phyloP scores from a whole-genome alignment of 2,329 filamentous ascomycete species.

The Harringtonia lauricola region DNA sequence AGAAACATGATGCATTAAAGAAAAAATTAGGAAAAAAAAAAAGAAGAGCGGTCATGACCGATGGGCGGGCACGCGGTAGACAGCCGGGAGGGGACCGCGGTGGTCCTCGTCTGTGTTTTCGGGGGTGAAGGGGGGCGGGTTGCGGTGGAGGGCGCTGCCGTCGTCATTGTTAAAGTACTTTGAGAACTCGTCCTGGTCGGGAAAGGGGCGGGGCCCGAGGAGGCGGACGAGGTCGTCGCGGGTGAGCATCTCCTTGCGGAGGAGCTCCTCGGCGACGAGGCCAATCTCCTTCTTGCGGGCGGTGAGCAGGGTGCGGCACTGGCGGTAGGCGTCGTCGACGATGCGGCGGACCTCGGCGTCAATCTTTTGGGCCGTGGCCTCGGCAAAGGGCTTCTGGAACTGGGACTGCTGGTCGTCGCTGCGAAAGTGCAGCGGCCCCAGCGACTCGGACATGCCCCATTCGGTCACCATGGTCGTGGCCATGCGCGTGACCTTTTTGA shows the following conservation, averaged over 20 bases:
- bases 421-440: slow-evolving; percentile 87
- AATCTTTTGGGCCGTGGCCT: slow-evolving; percentile 85
- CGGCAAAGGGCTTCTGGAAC: slow-evolving; percentile 89
- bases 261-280: slow-evolving; percentile 82
- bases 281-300: slow-evolving; percentile 85
- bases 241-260: slow-evolving; percentile 82
- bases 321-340: slow-evolving; percentile 82
- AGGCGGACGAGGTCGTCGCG: slow-evolving; percentile 88
- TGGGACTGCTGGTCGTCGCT: slow-evolving; percentile 57
- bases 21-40: background rate
- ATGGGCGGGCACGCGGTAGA: background rate
- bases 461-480: slow-evolving; percentile 98
- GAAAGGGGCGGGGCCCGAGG: slow-evolving; percentile 73
- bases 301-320: slow-evolving; percentile 72
- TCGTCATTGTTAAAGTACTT: slow-evolving; percentile 76
- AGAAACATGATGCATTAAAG: background rate
- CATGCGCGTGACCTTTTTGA: slow-evolving; percentile 96
- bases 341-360: slow-evolving; percentile 86
- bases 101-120: slow-evolving; percentile 16
- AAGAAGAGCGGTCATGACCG: background rate
- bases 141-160: slow-evolving; percentile 34
- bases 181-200: slow-evolving; percentile 77
- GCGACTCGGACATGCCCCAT: slow-evolving; percentile 94
- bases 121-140: slow-evolving; percentile 44
- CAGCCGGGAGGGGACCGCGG: slow-evolving; percentile 1